phyloP scores from a whole-genome alignment of 208 protist species.

The Giardia muris region DNA sequence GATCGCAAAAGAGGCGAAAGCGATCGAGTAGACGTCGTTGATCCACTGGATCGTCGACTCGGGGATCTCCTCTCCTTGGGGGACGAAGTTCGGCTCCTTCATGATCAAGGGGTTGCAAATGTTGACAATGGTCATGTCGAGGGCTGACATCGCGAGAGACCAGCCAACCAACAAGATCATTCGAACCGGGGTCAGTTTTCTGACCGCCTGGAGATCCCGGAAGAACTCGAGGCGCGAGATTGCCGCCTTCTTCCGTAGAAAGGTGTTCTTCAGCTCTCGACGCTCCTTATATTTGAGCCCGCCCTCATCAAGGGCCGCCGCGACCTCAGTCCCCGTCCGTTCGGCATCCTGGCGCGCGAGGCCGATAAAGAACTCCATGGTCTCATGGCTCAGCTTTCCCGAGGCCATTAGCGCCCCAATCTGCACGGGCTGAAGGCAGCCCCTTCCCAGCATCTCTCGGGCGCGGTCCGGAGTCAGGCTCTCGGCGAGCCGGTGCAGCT shows the following conservation, averaged over 20 bases:
- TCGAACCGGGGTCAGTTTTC: not conserved
- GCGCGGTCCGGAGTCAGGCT: not conserved
- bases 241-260: not conserved
- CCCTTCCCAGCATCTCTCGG: not conserved
- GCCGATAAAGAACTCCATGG: not conserved
- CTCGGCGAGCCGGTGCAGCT: not conserved
- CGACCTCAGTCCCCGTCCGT: not conserved
- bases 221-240: slow-evolving; percentile 1
- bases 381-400: not conserved
- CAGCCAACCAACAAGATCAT: slow-evolving; percentile 16
- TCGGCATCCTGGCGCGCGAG: not conserved
- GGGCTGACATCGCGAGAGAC: slow-evolving; percentile 15
- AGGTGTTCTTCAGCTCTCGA: not conserved
- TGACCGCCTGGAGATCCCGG: not conserved
- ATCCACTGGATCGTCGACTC: slow-evolving; percentile 8
- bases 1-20: slow-evolving; percentile 14
- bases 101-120: slow-evolving; percentile 10
- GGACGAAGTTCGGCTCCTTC: not conserved
- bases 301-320: not conserved
- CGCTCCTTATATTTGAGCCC: not conserved
- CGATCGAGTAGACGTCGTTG: slow-evolving; percentile 16
- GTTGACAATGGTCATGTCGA: slow-evolving; percentile 22
- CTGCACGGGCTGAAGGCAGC: not conserved
- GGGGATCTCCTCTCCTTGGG: not conserved
- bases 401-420: not conserved